Evolutionary conservation across 1,284 basidiomycete genomes (phyloP).

Genomic region (Phylloboletellus chloephorus): DNA sequence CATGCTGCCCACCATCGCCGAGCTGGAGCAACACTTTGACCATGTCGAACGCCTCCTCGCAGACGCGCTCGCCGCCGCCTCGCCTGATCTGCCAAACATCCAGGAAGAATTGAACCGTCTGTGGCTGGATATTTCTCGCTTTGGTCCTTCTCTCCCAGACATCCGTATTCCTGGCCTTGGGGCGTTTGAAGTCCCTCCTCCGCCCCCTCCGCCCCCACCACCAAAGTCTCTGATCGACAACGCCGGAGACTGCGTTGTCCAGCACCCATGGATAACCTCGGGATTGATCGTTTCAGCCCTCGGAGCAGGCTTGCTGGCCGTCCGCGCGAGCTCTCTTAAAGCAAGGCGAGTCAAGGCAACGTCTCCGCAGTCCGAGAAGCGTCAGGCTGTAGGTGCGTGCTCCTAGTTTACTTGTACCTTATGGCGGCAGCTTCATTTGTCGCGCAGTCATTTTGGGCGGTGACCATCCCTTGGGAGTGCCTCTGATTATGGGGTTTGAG

Average conservation of each 20-base stretch:
- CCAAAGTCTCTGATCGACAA: constrained; percentile 43
- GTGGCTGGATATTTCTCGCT: constrained; percentile 73
- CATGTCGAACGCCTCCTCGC: constrained; percentile 61
- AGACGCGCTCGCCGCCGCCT: constrained; percentile 51
- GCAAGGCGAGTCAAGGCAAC: constrained; percentile 35
- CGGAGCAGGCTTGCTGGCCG: constrained; percentile 51
- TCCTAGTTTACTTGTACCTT: not conserved
- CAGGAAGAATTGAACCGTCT: constrained; percentile 62
- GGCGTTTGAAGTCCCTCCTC: constrained; percentile 66
- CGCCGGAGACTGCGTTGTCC: constrained; percentile 46
- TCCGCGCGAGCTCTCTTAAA: constrained; percentile 28
- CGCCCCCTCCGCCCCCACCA: constrained; percentile 51
- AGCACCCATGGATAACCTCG: constrained; percentile 56
- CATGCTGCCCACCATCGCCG: constrained; percentile 49
- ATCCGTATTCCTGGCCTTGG: constrained; percentile 61
- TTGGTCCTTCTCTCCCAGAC: constrained; percentile 66
- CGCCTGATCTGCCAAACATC: constrained; percentile 56
- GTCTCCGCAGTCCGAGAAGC: constrained; percentile 39
- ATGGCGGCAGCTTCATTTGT: constrained; percentile 11
- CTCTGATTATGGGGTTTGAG: constrained; percentile 68
- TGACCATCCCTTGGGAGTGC: constrained; percentile 62
- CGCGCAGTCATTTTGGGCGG: constrained; percentile 71
- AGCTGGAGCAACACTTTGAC: constrained; percentile 66
- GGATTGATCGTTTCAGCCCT: constrained; percentile 50
- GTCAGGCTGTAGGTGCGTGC: constrained; percentile 65